Conservation (phyloP, 2,329 filamentous ascomycete genomes). For the Cryphonectria naterciae region DNA sequence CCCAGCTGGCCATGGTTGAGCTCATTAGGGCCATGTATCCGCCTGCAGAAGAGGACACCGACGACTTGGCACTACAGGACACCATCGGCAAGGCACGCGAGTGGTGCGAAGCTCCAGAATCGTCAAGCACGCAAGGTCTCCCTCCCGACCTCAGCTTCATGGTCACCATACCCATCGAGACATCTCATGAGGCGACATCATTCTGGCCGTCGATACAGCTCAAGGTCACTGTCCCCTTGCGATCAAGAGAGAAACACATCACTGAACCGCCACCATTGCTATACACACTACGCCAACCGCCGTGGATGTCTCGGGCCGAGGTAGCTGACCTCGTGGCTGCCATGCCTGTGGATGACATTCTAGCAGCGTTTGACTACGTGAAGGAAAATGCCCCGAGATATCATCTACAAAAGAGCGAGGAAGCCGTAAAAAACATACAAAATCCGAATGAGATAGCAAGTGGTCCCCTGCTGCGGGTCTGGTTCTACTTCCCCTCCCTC, state of each 20-base stretch:
- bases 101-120: conserved; percentile 22
- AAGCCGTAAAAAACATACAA: background rate
- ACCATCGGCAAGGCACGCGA: conserved; percentile 1
- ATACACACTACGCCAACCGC: conserved; percentile 23
- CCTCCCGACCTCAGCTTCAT: conserved; percentile 18
- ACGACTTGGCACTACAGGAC: background rate
- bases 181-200: background rate
- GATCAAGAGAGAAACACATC: background rate
- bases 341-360: conserved; percentile 23
- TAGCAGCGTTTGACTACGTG: conserved; percentile 25
- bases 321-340: conserved; percentile 18
- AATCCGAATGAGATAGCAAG: background rate
- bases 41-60: background rate
- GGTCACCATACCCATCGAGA: conserved; percentile 20
- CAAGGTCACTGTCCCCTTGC: conserved; percentile 18
- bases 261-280: conserved; percentile 18
- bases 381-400: conserved; percentile 16
- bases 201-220: conserved; percentile 17
- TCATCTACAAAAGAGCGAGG: background rate
- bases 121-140: background rate
- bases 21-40: conserved; percentile 28
- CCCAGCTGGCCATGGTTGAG: conserved; percentile 27
- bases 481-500: conserved; percentile 68
- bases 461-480: conserved; percentile 52
- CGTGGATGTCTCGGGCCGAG: conserved; percentile 27